phyloP scores from a whole-genome alignment of 805 yeast species.

The Yarrowia osloensis region DNA sequence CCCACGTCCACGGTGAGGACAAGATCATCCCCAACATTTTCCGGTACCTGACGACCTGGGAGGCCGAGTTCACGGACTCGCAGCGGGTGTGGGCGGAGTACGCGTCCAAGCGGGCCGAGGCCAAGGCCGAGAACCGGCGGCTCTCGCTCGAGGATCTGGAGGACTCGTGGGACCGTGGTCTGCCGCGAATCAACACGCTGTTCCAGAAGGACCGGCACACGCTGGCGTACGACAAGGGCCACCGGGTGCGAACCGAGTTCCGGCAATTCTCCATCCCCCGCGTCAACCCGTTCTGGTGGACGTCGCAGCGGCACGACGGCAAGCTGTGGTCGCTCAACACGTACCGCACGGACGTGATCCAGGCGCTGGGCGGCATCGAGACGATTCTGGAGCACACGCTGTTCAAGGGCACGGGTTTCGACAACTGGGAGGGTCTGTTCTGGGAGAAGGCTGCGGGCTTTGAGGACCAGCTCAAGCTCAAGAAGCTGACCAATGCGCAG shows the following conservation, averaged over 20 bases:
- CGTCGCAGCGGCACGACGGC: slow-evolving; percentile 90
- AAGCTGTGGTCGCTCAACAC: slow-evolving; percentile 91
- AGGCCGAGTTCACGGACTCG: slow-evolving; percentile 89
- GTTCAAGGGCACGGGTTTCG: slow-evolving; percentile 96
- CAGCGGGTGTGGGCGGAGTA: slow-evolving; percentile 98
- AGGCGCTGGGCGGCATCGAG: slow-evolving; percentile 96
- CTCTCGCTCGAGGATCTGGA: slow-evolving; percentile 91
- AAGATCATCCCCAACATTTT: slow-evolving; percentile 89
- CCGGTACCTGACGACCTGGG: slow-evolving; percentile 94
- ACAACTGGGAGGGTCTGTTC: slow-evolving; percentile 96
- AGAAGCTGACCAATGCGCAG: slow-evolving; percentile 95
- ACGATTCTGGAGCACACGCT: slow-evolving; percentile 92
- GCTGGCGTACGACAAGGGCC: slow-evolving; percentile 92
- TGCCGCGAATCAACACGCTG: slow-evolving; percentile 91
- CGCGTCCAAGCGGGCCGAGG: slow-evolving; percentile 85
- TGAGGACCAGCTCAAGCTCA: slow-evolving; percentile 92
- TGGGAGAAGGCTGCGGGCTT: slow-evolving; percentile 99
- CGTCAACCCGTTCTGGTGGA: slow-evolving; percentile 96
- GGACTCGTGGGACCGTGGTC: slow-evolving; percentile 93
- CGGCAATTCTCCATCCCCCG: slow-evolving; percentile 70
- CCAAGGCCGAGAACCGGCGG: slow-evolving; percentile 79
- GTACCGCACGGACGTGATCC: slow-evolving; percentile 93
- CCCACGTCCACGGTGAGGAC: slow-evolving; percentile 60
- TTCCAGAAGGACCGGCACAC: slow-evolving; percentile 96
- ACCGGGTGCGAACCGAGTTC: slow-evolving; percentile 78